Evolutionary conservation across 148 eudicot genomes (phyloP), one percentile per base, ranked within the genome.

Genomic region (Silene uniflora): DNA sequence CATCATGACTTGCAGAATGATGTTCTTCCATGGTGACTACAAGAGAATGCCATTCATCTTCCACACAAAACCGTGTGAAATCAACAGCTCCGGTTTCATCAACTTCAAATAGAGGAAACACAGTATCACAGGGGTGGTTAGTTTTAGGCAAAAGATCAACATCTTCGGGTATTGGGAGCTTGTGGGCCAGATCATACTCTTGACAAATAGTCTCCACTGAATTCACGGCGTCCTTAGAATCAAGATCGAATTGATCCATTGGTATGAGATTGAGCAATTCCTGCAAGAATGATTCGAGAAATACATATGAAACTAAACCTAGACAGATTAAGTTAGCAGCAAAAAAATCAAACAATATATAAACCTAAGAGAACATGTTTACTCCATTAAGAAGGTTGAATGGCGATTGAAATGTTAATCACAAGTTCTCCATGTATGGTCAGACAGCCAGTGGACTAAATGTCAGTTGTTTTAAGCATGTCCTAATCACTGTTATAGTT

Each of bases 91-190:
- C 83, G 70, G 83, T 85, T 78, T 89, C 91, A 75, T 88, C 88
- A 70, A 92, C 89, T 87, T 95, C 98, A 27, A 89, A 81, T 65
- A 87, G 85, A 44, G 92, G 97, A 79, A 88, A 88, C 27, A 54
- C n/a, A 66, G 68, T 14, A 27, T 75, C 75, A 75, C 25, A 24
- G 67, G 70, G 66, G 69, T 79, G 78, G 27, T 18, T 56, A 68
- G 79, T 78, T 72, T 78, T 87, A 72, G 73, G 49, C 67, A 73
- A 73, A 60, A 68, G 74, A 83, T 63, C 78, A 75, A 42, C 75
- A 76, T 84, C 90, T 75, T 90, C 96, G 18, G 75, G 74, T 44
- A 75, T 58, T 69, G 64, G 78, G 69, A 79, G 72, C 76, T 81
- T 77, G 63, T 76, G 80, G 74, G 87, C 86, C 63, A 74, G 67